Evolutionary conservation across 2,329 filamentous ascomycete genomes (phyloP).

Genomic region (Colletotrichum higginsianum): DNA sequence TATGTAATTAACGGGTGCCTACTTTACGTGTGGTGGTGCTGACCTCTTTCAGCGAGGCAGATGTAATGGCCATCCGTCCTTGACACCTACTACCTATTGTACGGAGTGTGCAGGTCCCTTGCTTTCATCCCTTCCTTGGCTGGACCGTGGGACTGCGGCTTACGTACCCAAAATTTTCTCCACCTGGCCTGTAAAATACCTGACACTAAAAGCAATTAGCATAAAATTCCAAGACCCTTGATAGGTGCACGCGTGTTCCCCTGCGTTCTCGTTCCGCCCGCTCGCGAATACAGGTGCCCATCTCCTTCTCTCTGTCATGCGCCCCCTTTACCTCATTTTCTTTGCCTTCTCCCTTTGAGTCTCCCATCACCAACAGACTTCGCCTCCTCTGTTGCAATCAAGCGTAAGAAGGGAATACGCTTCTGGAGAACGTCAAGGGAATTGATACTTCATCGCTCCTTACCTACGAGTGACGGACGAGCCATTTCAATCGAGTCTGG

Average conservation of each 20-base stretch:
- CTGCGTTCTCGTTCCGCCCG: slow-evolving; percentile 32
- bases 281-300: slow-evolving; percentile 18
- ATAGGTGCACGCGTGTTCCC: slow-evolving; percentile 41
- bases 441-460: not conserved
- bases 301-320: not conserved
- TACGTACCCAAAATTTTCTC: slow-evolving; percentile 16
- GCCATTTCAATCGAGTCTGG: slow-evolving; percentile 3
- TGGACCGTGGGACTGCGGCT: not conserved
- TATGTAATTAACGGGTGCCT: too few relatives aligned
- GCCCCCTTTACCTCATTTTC: slow-evolving; percentile 29
- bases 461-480: slow-evolving; percentile 1
- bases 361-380: not conserved
- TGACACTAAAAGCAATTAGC: slow-evolving; percentile 19
- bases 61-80: too few relatives aligned
- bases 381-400: slow-evolving; percentile 12
- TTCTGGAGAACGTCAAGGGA: slow-evolving; percentile 12
- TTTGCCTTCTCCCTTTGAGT: not conserved
- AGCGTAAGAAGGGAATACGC: slow-evolving; percentile 3
- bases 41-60: not conserved
- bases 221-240: slow-evolving; percentile 31
- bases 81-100: not conserved
- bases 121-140: slow-evolving; percentile 17
- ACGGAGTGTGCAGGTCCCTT: slow-evolving; percentile 2
- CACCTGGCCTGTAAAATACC: slow-evolving; percentile 20
- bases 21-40: accelerated